Evolutionary conservation across 352 stramenopile genomes (phyloP).

Genomic region (Plasmopara halstedii): DNA sequence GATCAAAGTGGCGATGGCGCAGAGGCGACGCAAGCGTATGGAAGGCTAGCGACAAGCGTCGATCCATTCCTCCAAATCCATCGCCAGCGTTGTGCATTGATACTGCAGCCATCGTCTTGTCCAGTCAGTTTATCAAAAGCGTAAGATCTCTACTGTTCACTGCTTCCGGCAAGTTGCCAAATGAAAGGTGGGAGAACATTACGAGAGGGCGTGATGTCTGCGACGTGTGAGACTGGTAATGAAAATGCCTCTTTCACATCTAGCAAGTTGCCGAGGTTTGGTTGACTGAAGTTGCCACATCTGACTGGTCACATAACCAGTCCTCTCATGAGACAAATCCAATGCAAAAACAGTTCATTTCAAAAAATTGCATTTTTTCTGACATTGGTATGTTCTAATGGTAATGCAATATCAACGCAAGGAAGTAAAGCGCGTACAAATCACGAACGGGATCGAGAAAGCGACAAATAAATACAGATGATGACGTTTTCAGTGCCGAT

Average conservation of each 20-base stretch:
- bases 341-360: too few species aligned
- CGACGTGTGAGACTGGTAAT: conserved; percentile 22
- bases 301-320: too few species aligned
- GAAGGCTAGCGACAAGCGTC: conserved; percentile 50
- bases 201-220: conserved; percentile 11
- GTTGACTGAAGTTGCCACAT: background rate
- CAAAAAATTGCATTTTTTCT: too few species aligned
- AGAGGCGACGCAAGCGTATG: conserved; percentile 36
- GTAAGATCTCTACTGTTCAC: conserved; percentile 2
- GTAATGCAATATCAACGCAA: too few species aligned
- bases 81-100: conserved; percentile 46
- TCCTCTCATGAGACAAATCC: too few species aligned
- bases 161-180: conserved; percentile 18
- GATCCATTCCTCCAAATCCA: conserved; percentile 38
- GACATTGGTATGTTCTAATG: too few species aligned
- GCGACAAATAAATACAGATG: too few species aligned
- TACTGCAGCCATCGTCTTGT: conserved; percentile 36
- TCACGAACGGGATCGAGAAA: too few species aligned
- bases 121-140: background rate
- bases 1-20: conserved; percentile 40
- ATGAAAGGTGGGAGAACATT: conserved; percentile 2
- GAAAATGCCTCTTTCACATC: conserved; percentile 2
- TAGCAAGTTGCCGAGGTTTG: background rate
- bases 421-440: too few species aligned
- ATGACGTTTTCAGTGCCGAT: too few species aligned